These are phyloP conservation scores for Tricholomella constricta DNA, from an alignment of 768 basidiomycete species.

Conservation along the genomic window DNA sequence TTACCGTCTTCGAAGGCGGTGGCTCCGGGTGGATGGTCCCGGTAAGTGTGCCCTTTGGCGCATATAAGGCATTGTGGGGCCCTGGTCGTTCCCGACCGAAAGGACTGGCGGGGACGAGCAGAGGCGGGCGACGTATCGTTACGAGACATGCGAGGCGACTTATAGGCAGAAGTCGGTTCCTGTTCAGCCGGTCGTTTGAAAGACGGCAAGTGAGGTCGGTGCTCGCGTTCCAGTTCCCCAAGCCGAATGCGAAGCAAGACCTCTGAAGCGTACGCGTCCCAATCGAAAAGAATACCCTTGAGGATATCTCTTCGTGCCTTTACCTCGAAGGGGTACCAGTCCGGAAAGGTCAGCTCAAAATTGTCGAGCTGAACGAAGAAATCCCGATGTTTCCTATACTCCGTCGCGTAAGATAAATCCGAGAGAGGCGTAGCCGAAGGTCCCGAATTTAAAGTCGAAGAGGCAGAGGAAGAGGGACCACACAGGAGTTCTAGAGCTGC, in stretches of 20 bases:
- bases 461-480: background rate
- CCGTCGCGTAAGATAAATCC: no score
- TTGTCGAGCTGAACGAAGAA: constrained; percentile 10
- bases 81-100: background rate
- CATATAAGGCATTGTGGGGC: constrained; percentile 15
- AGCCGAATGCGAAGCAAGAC: background rate
- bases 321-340: constrained; percentile 14
- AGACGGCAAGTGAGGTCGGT: no score
- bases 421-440: background rate
- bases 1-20: constrained; percentile 9
- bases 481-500: background rate
- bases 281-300: background rate
- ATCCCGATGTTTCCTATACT: background rate
- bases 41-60: background rate
- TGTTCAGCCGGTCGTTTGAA: no score
- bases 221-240: no score
- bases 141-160: no score
- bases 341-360: constrained; percentile 6
- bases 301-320: constrained; percentile 9
- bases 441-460: no score
- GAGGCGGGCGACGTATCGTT: background rate
- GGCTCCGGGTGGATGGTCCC: background rate
- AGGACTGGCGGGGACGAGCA: background rate
- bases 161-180: no score
- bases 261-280: background rate